phyloP scores from a whole-genome alignment of 2,329 filamentous ascomycete genomes.

The Beauveria rudraprayagi region DNA sequence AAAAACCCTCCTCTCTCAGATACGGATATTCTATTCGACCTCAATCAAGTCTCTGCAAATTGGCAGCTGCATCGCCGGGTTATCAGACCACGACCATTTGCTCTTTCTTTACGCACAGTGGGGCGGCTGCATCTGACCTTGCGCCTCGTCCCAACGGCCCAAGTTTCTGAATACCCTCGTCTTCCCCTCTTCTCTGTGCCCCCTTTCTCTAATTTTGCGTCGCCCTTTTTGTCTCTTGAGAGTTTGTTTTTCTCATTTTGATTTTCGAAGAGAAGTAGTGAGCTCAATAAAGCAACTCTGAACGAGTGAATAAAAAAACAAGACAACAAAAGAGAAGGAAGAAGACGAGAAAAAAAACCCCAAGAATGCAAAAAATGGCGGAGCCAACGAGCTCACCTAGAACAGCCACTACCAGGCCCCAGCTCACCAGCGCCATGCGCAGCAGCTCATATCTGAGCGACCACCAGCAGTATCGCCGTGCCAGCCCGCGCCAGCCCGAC shows the following conservation, averaged over 20 bases:
- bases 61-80: neutral
- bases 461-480: constrained; percentile 54
- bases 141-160: neutral
- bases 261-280: neutral
- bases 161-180: constrained; percentile 7
- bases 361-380: neutral
- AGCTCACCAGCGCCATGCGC: constrained; percentile 43
- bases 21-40: too few species aligned
- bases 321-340: neutral
- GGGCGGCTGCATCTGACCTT: neutral
- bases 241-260: neutral
- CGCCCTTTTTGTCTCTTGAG: neutral
- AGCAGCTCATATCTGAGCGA: constrained; percentile 56
- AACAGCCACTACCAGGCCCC: constrained; percentile 29
- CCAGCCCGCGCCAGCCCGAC: constrained; percentile 37
- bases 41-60: neutral
- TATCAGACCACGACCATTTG: neutral
- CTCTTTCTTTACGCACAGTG: neutral
- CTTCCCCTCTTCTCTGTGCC: constrained; percentile 1
- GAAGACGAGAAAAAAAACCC: neutral
- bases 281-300: neutral
- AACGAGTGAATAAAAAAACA: neutral
- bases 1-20: too few species aligned
- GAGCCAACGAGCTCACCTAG: constrained; percentile 4
- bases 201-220: neutral